Base-by-base conservation (phyloP, 495 filamentous ascomycete genomes). In the Letharia lupina region DNA sequence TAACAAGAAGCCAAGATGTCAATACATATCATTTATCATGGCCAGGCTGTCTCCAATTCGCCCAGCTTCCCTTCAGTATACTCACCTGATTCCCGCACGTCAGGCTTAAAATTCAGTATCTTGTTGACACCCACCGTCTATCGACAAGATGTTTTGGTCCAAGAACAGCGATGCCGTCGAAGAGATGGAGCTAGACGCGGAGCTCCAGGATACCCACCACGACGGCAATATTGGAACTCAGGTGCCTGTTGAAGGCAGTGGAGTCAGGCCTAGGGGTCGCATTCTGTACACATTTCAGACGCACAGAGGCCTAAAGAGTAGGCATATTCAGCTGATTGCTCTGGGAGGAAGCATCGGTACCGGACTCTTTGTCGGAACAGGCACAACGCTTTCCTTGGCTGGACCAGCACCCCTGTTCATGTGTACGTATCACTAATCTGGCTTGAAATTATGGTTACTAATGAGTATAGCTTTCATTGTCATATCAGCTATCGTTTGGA, bases 341-440 rank as follows among this genome's bases (percentile, higher is more conserved):
- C 77, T 90, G 8, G 87, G 86, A 66, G 86, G 86, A 61, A 86
- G 85, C 56, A 89, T 90, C 68, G 88, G 88, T 57, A 91, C 87
- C 3, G 88, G 77, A 65, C 81, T 72, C 2, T 70, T 72, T 60
- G 65, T 70, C 23, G 70, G 70, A 6, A 70, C 63, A 11, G 68
- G 70, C 39, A 42, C 64, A 23, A 65, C 70, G 39, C 60, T 69
- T 7, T 65, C 68, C 33, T 68, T 37, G 65, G 78, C 78, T 61
- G 83, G 89, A 57, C 92, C 92, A 41, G 91, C 79, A 18, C 79
- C 88, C 4, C 83, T 93, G 52, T 77, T 93, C 18, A 88, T 93
- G 69, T 87, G 59, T 41, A 61, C 20, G 59, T 61, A 12, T 33
- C 31, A 3, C 13, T 16, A 12, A 31, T 54, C 28, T 4, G 10